A percentile compares a stretch with the other conserved stretches of the same genome.
phyloP scores from a whole-genome alignment of 768 basidiomycete genomes.

The Ramaria rubella region DNA sequence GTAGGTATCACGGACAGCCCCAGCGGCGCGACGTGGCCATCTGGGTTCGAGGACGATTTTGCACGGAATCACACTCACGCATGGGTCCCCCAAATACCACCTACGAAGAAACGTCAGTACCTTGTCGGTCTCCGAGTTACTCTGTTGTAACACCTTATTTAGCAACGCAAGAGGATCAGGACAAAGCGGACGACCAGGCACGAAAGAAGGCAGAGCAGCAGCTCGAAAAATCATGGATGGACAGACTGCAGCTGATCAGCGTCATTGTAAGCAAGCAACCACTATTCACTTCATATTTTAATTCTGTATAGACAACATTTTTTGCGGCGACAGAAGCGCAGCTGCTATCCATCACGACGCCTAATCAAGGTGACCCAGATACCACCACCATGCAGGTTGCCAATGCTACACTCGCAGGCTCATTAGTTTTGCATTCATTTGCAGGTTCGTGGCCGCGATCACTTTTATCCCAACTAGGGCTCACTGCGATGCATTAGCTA shows the following conservation, averaged over 20 bases:
- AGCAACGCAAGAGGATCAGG: conserved; percentile 46
- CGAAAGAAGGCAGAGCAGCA: conserved; percentile 41
- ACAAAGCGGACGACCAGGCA: conserved; percentile 40
- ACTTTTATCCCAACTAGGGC: background rate
- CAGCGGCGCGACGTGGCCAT: background rate
- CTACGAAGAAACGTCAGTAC: background rate
- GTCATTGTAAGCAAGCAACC: conserved; percentile 40
- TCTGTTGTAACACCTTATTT: background rate
- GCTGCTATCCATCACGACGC: conserved; percentile 41
- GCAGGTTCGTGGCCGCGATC: conserved; percentile 33
- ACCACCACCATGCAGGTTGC: conserved; percentile 16
- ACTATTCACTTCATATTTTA: background rate
- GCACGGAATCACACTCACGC: too few relatives aligned
- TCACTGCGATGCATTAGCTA: conserved; percentile 22
- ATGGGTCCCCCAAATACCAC: too few relatives aligned
- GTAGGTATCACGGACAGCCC: background rate
- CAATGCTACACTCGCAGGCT: conserved; percentile 43
- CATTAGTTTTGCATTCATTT: conserved; percentile 48
- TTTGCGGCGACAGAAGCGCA: conserved; percentile 54
- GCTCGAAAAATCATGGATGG: conserved; percentile 56
- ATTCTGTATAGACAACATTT: conserved; percentile 45
- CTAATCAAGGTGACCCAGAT: conserved; percentile 14
- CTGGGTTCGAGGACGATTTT: background rate
- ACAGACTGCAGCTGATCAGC: conserved; percentile 52
- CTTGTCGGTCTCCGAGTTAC: background rate